These are phyloP conservation scores for Chloropicon primus DNA, from an alignment of 139 green algal species.

Conservation along the genomic window DNA sequence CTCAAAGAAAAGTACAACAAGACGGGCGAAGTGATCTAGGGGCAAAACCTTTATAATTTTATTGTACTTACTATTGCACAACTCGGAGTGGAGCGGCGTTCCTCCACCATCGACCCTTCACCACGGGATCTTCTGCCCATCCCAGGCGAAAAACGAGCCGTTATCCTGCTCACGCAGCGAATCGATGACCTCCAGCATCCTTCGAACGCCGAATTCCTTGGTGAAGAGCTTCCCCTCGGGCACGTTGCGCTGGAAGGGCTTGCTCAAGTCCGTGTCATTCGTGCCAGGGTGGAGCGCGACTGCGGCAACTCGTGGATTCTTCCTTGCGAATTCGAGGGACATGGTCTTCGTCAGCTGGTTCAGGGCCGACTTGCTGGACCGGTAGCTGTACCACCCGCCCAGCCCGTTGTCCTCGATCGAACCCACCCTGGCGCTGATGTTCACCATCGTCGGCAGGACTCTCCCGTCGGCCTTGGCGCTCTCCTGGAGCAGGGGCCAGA, in stretches of 20 bases:
- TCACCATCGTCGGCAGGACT: slow-evolving; percentile 44
- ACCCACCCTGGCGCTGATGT: slow-evolving; percentile 56
- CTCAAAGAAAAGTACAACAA: not conserved
- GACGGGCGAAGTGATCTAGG: not conserved
- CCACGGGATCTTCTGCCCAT: slow-evolving; percentile 49
- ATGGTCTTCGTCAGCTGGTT: slow-evolving; percentile 68
- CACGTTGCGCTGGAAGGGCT: slow-evolving; percentile 48
- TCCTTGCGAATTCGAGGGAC: slow-evolving; percentile 45
- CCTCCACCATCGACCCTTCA: no score
- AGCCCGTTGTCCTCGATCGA: slow-evolving; percentile 53
- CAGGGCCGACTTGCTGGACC: slow-evolving; percentile 48
- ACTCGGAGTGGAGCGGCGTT: no score
- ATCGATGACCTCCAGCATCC: slow-evolving; percentile 57
- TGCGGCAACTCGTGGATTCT: slow-evolving; percentile 30
- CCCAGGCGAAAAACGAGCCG: slow-evolving; percentile 55
- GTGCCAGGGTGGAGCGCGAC: slow-evolving; percentile 76
- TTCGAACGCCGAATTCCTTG: slow-evolving; percentile 30
- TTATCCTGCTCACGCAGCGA: slow-evolving; percentile 25
- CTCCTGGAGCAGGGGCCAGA: slow-evolving; percentile 27
- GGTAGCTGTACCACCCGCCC: slow-evolving; percentile 77
- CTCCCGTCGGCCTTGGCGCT: slow-evolving; percentile 16
- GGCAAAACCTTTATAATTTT: no score
- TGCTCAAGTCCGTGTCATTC: slow-evolving; percentile 52
- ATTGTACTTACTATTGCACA: no score
- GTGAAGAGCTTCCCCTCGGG: slow-evolving; percentile 59